Evolutionary conservation across 2,329 filamentous ascomycete species (phyloP).

Genomic region (Paecilomyces fulvus): DNA sequence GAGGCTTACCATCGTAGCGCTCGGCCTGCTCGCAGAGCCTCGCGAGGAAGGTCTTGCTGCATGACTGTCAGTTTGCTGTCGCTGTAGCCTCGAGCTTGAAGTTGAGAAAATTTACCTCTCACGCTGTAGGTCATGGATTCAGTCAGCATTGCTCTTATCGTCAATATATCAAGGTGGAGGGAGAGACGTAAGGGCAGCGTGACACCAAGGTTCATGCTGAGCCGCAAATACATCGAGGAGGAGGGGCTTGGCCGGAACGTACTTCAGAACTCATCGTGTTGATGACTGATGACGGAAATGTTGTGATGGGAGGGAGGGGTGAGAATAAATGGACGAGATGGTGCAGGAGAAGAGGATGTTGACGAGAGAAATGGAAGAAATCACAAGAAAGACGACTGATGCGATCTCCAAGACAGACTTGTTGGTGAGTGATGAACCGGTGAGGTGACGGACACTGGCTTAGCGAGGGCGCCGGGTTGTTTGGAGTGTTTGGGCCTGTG

Average conservation of each 20-base stretch:
- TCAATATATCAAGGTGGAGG: conserved; percentile 11
- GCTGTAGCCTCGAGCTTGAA: conserved; percentile 6
- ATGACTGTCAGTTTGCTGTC: conserved; percentile 28
- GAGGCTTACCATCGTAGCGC: conserved; percentile 81
- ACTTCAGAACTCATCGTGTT: conserved; percentile 56
- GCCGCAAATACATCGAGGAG: conserved; percentile 23
- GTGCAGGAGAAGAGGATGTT: conserved; percentile 4
- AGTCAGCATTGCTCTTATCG: conserved; percentile 32
- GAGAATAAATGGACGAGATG: conserved; percentile 8
- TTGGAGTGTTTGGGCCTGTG: conserved; percentile 9
- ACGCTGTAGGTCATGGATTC: conserved; percentile 44
- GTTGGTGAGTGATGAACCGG: conserved; percentile 15
- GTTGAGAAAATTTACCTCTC: conserved; percentile 52
- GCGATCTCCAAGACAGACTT: conserved; percentile 11
- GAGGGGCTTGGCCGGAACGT: conserved; percentile 36
- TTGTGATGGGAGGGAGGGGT: conserved; percentile 45
- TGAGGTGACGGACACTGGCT: conserved; percentile 15
- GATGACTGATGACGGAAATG: conserved; percentile 5
- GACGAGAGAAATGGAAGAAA: conserved; percentile 1
- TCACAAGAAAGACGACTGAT: conserved; percentile 6
- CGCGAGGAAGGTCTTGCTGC: conserved; percentile 98
- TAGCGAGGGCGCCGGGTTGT: conserved; percentile 16
- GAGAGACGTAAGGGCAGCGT: conserved; percentile 9
- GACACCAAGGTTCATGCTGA: conserved; percentile 15
- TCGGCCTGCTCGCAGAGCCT: conserved; percentile 99